Evolutionary conservation across 805 yeast species (phyloP).

Genomic region (Yarrowia phangngaensis): DNA sequence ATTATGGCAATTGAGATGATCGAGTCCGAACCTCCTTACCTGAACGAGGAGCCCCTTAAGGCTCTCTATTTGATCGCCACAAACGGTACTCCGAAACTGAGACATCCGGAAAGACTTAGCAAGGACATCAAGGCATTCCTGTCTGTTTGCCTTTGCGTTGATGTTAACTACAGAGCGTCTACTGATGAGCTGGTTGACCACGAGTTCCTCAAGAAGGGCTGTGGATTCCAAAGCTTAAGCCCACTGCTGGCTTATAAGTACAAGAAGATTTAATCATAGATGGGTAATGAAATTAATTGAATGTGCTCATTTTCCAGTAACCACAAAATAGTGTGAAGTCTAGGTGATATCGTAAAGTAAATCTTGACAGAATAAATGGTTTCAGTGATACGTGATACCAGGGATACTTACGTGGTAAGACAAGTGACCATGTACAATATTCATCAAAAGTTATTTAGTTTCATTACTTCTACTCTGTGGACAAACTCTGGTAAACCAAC

Average conservation of each 20-base stretch:
- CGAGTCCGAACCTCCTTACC: conserved; percentile 79
- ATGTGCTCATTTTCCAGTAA: too few relatives aligned
- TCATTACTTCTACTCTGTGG: too few relatives aligned
- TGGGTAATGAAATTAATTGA: background rate
- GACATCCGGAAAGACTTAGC: conserved; percentile 64
- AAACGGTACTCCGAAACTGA: conserved; percentile 75
- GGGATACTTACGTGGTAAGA: too few relatives aligned
- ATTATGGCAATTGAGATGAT: conserved; percentile 86
- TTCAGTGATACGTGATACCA: too few relatives aligned
- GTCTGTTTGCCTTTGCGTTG: conserved; percentile 89
- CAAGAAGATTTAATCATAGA: conserved; percentile 12
- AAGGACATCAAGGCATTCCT: conserved; percentile 78
- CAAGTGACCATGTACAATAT: too few relatives aligned
- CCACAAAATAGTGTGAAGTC: too few relatives aligned
- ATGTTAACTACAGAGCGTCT: conserved; percentile 83
- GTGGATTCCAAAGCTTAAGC: conserved; percentile 6
- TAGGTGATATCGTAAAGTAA: too few relatives aligned
- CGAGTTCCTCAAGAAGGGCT: conserved; percentile 43
- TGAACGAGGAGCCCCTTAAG: conserved; percentile 73
- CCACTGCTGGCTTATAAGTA: conserved; percentile 25
- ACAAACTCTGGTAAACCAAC: background rate
- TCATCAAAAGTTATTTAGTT: too few relatives aligned
- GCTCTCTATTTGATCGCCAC: conserved; percentile 75
- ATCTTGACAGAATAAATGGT: too few relatives aligned
- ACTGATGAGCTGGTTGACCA: conserved; percentile 84